phyloP scores from a whole-genome alignment of 352 stramenopile species.

The Phytophthora boehmeriae region DNA sequence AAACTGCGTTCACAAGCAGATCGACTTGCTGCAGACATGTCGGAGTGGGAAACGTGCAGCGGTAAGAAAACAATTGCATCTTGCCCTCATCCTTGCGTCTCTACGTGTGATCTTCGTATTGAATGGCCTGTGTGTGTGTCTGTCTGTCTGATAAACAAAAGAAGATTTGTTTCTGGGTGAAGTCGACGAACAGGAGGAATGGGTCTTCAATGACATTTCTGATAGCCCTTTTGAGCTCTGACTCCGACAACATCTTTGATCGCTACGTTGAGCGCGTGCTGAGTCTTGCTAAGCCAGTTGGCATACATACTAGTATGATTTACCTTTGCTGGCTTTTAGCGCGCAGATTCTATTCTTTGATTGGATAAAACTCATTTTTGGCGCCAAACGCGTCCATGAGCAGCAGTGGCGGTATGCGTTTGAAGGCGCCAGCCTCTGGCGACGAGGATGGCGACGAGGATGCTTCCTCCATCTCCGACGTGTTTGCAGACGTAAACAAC shows the following conservation, averaged over 20 bases:
- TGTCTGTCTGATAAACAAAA: conserved; percentile 10
- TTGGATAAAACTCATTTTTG: conserved; percentile 2
- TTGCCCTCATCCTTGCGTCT: no score
- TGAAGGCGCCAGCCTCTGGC: conserved; percentile 18
- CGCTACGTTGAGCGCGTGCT: neutral
- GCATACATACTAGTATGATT: no score
- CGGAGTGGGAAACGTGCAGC: conserved; percentile 70
- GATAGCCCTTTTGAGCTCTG: conserved; percentile 68
- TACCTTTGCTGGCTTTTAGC: no score
- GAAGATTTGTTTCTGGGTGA: conserved; percentile 40
- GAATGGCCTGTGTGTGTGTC: no score
- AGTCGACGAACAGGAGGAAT: conserved; percentile 31
- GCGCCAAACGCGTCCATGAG: conserved; percentile 18
- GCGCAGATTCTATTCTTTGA: neutral
- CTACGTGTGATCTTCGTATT: no score
- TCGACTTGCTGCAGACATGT: conserved; percentile 50
- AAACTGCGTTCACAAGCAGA: conserved; percentile 20
- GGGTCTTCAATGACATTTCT: conserved; percentile 65
- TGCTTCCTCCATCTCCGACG: conserved; percentile 61
- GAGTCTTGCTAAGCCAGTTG: neutral
- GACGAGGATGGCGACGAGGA: conserved; percentile 44
- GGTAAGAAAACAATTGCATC: no score
- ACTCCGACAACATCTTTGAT: conserved; percentile 9
- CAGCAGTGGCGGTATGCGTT: conserved; percentile 13
- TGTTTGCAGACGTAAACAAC: conserved; percentile 65